phyloP scores from a whole-genome alignment of 2,329 filamentous ascomycete species.

The Trichoderma sp. region DNA sequence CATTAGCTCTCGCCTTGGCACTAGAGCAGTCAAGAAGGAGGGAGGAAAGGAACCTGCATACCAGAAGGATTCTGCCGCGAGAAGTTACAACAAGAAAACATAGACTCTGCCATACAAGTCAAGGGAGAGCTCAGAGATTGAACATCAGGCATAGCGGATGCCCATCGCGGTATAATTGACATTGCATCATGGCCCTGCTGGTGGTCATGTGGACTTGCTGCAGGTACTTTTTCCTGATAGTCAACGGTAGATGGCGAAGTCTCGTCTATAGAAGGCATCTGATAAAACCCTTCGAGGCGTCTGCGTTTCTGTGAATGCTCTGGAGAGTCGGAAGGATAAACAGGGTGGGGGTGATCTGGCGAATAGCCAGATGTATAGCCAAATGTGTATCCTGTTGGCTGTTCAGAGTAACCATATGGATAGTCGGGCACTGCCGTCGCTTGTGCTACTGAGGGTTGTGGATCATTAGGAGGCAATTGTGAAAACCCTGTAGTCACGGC shows the following conservation, averaged over 20 bases:
- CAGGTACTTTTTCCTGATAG: constrained; percentile 33
- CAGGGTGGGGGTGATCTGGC: not conserved
- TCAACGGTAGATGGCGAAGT: constrained; percentile 27
- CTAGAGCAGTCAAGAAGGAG: not conserved
- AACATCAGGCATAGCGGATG: constrained; percentile 26
- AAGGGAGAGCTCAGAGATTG: constrained; percentile 28
- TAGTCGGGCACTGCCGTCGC: constrained; percentile 32
- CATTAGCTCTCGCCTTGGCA: not conserved
- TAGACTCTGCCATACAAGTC: constrained; percentile 29
- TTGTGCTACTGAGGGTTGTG: constrained; percentile 29
- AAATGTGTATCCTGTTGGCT: not conserved
- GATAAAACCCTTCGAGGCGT: constrained; percentile 29
- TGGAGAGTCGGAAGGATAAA: constrained; percentile 29
- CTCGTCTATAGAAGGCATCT: constrained; percentile 28
- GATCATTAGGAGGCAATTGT: constrained; percentile 28
- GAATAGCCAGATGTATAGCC: not conserved
- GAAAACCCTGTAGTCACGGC: constrained; percentile 26
- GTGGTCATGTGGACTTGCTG: constrained; percentile 24
- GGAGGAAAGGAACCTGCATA: constrained; percentile 25
- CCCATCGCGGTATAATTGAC: constrained; percentile 9
- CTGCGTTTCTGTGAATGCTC: constrained; percentile 33
- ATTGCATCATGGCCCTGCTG: constrained; percentile 18
- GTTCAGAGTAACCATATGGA: not conserved
- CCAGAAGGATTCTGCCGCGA: constrained; percentile 30
- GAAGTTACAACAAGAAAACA: constrained; percentile 35